Conservation (phyloP, 257 asterid species). For the Petrea volubilis region DNA sequence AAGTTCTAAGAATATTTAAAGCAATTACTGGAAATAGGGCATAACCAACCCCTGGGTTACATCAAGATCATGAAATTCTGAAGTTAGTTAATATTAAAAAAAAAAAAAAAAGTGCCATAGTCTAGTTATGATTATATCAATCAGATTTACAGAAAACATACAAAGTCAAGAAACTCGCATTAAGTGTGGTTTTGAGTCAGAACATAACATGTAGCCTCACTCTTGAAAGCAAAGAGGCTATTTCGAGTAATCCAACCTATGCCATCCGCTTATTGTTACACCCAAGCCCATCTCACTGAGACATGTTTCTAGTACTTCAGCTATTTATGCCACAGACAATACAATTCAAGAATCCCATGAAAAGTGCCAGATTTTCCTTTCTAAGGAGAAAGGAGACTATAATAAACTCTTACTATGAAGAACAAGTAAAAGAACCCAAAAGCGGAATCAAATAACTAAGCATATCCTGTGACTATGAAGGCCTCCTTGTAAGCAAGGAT, state of each 20-base stretch:
- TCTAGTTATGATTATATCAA: neutral
- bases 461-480: neutral
- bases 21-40: neutral
- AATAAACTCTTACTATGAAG: neutral
- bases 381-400: neutral
- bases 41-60: neutral
- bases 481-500: neutral
- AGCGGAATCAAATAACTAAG: neutral
- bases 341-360: neutral
- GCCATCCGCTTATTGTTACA: neutral
- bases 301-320: neutral
- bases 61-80: no score
- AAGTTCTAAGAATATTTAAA: neutral
- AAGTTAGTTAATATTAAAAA: no score
- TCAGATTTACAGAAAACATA: neutral
- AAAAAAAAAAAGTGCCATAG: no score
- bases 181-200: neutral
- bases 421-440: neutral
- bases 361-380: neutral
- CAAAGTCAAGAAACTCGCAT: neutral
- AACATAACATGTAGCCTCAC: neutral
- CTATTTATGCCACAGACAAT: neutral
- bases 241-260: neutral
- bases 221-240: neutral
- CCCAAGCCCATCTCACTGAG: neutral